These are phyloP conservation scores for Artemisia argyi DNA, from an alignment of 129 eudicot genomes.

Conservation along the genomic window DNA sequence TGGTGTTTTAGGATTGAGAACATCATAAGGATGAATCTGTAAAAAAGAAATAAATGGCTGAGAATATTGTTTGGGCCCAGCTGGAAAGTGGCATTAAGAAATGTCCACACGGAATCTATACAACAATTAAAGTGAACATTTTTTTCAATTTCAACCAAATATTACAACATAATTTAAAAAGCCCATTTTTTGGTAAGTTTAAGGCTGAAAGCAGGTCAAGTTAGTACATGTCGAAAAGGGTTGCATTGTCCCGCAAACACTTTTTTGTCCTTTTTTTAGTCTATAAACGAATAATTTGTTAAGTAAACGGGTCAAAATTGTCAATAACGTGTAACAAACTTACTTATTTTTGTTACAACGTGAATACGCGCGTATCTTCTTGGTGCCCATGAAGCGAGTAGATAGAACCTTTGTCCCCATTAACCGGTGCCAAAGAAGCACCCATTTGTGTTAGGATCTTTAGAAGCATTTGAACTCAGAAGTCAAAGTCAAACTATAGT, in stretches of 20 bases:
- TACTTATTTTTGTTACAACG: slow-evolving; percentile 13
- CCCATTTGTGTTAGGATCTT: not conserved
- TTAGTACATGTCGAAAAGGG: not conserved
- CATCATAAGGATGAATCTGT: no score
- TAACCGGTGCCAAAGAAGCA: slow-evolving; percentile 22
- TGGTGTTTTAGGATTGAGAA: no score
- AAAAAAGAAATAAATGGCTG: no score
- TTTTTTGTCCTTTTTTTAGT: not conserved
- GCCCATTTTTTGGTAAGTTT: no score
- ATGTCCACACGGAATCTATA: no score
- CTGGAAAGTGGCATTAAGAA: no score
- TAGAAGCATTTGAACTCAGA: no score
- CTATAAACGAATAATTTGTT: no score
- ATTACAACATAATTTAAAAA: no score
- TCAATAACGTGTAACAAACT: not conserved
- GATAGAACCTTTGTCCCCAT: slow-evolving; percentile 14
- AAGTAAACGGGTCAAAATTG: not conserved
- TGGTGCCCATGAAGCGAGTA: slow-evolving; percentile 13
- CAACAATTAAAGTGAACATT: no score
- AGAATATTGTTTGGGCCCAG: no score
- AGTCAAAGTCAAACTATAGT: not conserved
- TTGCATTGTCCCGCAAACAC: not conserved
- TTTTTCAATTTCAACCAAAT: no score
- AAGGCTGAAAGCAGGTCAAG: not conserved
- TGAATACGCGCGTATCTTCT: slow-evolving; percentile 13